Evolutionary conservation across 108 stramenopile genomes (phyloP), one percentile per base, ranked within the genome.

Genomic region (Skeletonema marinoi): DNA sequence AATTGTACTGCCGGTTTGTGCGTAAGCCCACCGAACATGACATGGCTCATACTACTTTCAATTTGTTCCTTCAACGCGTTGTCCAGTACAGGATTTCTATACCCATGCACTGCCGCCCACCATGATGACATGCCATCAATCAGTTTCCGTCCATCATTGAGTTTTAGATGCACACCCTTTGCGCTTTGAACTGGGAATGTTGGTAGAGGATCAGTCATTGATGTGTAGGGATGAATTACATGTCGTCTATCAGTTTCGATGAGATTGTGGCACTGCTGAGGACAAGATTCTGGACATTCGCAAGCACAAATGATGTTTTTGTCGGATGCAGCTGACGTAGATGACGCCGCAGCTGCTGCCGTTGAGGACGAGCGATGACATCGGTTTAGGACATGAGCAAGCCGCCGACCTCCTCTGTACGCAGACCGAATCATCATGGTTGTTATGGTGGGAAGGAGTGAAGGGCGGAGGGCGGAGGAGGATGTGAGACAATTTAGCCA

Each of bases 11-110:
- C 92, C 14, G 93, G 92, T 42, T 78, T 75, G 77, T 96, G 95
- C 1, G 95, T 94, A 33, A 96, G 73, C 11, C 95, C 95, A 39
- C 95, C 95, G 82, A 96, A 96, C 95, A 96, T 96, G 74, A 96
- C 87, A 74, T 96, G 95, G 9, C 90, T 86, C 91, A 93, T 88
- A 32, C 38, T 61, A 4, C 83, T 17, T 21, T 78, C 78, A 12
- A 89, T 74, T 64, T 92, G 90, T 38, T 84, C 68, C 36, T 84
- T 79, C 38, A 91, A 76, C 5, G 96, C 96, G 25, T 74, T 60
- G 66, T 94, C 89, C 41, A 96, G 74, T 6, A 58, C 68, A 14
- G 90, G 88, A 72, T 92, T 77, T 50, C 88, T 80, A 78, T 96
- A 93, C 2, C 96, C 96, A 75, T 94, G 93, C 29, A 96, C 85